Evolutionary conservation across 2,329 filamentous ascomycete species (phyloP).

Genomic region (Alternaria incomplexa): DNA sequence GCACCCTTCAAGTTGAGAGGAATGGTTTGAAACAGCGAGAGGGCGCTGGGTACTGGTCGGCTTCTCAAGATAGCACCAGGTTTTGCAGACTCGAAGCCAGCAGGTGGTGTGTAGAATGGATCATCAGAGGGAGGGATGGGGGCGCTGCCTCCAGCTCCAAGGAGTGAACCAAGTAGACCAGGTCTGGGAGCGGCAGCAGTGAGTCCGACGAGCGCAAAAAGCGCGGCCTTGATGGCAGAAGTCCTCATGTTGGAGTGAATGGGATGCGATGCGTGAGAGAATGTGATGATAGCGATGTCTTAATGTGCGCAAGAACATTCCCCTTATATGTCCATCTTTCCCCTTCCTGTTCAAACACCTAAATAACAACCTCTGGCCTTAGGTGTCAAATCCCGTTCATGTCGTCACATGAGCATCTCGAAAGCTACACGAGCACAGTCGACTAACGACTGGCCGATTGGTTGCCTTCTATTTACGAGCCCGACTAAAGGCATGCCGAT

Average conservation of each 20-base stretch:
- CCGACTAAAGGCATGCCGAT: background rate
- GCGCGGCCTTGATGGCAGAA: background rate
- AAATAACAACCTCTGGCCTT: background rate
- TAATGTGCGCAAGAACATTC: background rate
- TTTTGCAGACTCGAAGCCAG: background rate
- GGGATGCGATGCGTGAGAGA: background rate
- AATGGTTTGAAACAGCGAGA: background rate
- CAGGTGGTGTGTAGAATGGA: background rate
- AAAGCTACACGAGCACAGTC: background rate
- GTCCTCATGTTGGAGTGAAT: background rate
- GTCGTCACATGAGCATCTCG: background rate
- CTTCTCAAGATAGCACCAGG: background rate
- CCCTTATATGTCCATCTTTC: background rate
- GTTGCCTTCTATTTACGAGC: background rate
- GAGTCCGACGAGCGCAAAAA: background rate
- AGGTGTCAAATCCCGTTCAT: background rate
- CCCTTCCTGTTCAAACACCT: background rate
- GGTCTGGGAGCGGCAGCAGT: background rate
- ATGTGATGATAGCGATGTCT: background rate
- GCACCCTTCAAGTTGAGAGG: background rate
- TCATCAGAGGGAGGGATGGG: background rate
- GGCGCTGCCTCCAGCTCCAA: background rate
- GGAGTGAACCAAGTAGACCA: background rate
- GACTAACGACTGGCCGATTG: background rate
- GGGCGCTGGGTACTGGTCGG: background rate